These are phyloP conservation scores for Penicillium arizonense DNA, from an alignment of 495 filamentous ascomycete species.

Conservation along the genomic window DNA sequence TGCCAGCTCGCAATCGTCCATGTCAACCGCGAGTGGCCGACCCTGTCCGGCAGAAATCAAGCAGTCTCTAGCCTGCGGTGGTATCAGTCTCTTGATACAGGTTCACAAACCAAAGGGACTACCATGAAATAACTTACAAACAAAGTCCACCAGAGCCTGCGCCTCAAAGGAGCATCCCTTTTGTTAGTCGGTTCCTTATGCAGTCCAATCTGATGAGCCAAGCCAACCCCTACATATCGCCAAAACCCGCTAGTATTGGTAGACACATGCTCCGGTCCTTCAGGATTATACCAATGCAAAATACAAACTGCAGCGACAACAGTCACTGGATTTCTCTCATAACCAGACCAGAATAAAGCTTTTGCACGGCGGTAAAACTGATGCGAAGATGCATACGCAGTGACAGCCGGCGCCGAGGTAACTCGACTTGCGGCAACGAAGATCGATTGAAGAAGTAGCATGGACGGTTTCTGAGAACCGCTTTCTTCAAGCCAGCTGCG, in stretches of 20 bases:
- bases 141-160: slow-evolving; percentile 28
- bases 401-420: slow-evolving; percentile 21
- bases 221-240: slow-evolving; percentile 24
- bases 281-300: slow-evolving; percentile 27
- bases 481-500: slow-evolving; percentile 23
- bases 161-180: slow-evolving; percentile 16
- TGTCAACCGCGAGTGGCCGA: slow-evolving; percentile 20
- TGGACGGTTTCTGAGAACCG: slow-evolving; percentile 16
- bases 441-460: slow-evolving; percentile 23
- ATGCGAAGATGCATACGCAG: slow-evolving; percentile 23
- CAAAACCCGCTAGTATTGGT: slow-evolving; percentile 29
- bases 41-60: slow-evolving; percentile 28
- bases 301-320: slow-evolving; percentile 26
- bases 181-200: slow-evolving; percentile 21
- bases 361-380: slow-evolving; percentile 27
- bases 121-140: slow-evolving; percentile 14
- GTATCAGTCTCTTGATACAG: background rate
- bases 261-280: slow-evolving; percentile 25
- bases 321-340: slow-evolving; percentile 25
- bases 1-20: slow-evolving; percentile 22
- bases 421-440: slow-evolving; percentile 26
- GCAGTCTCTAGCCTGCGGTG: slow-evolving; percentile 23
- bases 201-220: slow-evolving; percentile 27
- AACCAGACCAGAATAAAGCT: slow-evolving; percentile 26
- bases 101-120: too few species aligned